These are phyloP conservation scores for Hypoxylon fuscum DNA, from an alignment of 495 filamentous ascomycete species.

Conservation along the genomic window DNA sequence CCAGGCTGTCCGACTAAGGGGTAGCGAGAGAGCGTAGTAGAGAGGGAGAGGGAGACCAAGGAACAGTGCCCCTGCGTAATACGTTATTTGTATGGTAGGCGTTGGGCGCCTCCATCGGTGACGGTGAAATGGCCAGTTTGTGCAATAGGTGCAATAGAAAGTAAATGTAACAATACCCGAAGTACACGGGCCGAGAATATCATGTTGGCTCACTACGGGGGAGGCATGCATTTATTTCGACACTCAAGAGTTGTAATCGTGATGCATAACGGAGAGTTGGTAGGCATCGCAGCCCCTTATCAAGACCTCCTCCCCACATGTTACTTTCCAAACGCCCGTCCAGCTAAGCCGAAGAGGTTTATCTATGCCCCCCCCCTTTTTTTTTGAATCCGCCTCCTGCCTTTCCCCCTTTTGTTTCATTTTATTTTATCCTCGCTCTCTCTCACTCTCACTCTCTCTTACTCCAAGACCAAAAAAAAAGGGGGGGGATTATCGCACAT, in stretches of 20 bases:
- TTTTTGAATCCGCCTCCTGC: background rate
- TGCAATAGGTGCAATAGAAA: conserved; percentile 3
- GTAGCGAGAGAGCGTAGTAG: conserved; percentile 80
- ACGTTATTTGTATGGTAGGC: background rate
- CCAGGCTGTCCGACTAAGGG: conserved; percentile 90
- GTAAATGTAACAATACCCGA: conserved; percentile 34
- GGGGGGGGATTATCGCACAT: too few species aligned
- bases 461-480: too few species aligned
- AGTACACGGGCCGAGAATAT: conserved; percentile 11
- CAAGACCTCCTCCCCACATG: background rate
- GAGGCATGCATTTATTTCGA: background rate
- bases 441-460: too few species aligned
- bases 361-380: background rate
- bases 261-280: conserved; percentile 14
- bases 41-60: background rate
- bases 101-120: background rate
- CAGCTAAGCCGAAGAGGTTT: background rate
- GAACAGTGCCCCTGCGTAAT: conserved; percentile 10
- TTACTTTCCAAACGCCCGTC: background rate
- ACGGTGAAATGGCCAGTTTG: background rate
- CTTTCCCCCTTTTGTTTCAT: too few species aligned
- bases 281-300: background rate
- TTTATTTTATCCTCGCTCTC: too few species aligned
- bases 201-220: conserved; percentile 4
- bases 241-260: background rate